Conservation (phyloP, 192 early-diverging fungal genomes). For the Jimgerdemannia flammicorona region DNA sequence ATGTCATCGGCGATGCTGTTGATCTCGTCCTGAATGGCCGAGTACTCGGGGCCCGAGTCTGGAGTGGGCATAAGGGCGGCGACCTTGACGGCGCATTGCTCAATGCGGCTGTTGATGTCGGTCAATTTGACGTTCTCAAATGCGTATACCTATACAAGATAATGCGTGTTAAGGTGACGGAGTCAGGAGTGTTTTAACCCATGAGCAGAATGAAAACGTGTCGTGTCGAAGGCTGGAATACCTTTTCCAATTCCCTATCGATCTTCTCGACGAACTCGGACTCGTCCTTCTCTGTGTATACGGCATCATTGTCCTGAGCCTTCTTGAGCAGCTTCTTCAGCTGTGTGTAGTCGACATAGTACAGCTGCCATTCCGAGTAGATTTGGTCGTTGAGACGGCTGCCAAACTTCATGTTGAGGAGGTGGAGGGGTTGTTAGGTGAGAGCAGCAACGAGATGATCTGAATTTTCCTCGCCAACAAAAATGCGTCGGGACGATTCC, state of each 20-base stretch:
- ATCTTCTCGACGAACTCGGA: constrained; percentile 1
- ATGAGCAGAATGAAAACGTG: neutral
- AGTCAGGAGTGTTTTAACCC: too few relatives aligned
- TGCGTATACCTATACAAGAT: constrained; percentile 64
- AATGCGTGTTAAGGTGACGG: too few relatives aligned
- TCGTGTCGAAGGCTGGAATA: neutral
- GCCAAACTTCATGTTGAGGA: neutral
- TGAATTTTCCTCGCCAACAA: too few relatives aligned
- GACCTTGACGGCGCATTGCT: constrained; percentile 57
- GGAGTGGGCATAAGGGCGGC: constrained; percentile 42
- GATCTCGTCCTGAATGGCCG: constrained; percentile 52
- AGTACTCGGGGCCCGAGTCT: constrained; percentile 45
- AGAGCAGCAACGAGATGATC: too few relatives aligned
- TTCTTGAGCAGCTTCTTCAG: constrained; percentile 4
- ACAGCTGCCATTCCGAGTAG: neutral
- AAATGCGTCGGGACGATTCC: too few relatives aligned
- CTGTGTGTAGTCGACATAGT: neutral
- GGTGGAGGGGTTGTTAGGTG: too few relatives aligned
- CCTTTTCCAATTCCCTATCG: constrained; percentile 5
- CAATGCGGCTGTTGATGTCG: constrained; percentile 68
- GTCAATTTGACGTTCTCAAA: constrained; percentile 73
- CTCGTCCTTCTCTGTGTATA: constrained; percentile 1
- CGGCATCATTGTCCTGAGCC: neutral
- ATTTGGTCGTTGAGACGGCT: neutral
- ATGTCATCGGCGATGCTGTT: constrained; percentile 69